These are phyloP conservation scores for Vanrija humicola DNA, from an alignment of 1,284 basidiomycete genomes.

Conservation along the genomic window DNA sequence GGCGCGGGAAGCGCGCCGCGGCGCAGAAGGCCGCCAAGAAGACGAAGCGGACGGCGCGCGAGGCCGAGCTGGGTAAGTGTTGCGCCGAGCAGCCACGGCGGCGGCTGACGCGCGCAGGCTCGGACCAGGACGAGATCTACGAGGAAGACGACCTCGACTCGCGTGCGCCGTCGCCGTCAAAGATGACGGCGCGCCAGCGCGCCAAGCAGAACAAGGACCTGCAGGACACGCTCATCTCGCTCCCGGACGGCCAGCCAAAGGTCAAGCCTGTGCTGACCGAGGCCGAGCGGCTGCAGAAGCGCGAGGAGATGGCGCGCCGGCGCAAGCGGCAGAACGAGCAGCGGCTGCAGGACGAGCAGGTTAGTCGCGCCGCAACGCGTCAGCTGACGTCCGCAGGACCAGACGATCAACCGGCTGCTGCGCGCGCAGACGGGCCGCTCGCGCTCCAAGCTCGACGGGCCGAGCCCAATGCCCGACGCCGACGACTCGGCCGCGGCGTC, in stretches of 20 bases:
- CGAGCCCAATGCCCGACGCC: constrained; percentile 40
- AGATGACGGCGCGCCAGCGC: constrained; percentile 37
- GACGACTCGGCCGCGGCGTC: not conserved
- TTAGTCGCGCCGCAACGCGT: no score
- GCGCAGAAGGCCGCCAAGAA: constrained; percentile 20
- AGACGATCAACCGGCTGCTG: constrained; percentile 84
- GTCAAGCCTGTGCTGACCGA: constrained; percentile 65
- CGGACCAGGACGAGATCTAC: constrained; percentile 2
- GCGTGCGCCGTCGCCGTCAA: constrained; percentile 20
- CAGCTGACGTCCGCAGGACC: no score
- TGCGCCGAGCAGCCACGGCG: no score
- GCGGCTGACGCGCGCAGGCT: not conserved
- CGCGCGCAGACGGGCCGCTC: constrained; percentile 73
- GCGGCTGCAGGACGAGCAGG: constrained; percentile 89
- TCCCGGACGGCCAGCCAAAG: constrained; percentile 58
- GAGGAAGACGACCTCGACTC: not conserved
- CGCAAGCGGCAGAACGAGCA: constrained; percentile 81
- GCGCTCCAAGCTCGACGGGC: constrained; percentile 59
- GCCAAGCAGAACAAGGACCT: constrained; percentile 27
- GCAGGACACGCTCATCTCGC: constrained; percentile 23
- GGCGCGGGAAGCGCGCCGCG: constrained; percentile 9
- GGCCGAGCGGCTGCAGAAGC: constrained; percentile 70
- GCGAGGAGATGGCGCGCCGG: constrained; percentile 81
- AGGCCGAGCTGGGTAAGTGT: constrained; percentile 11
- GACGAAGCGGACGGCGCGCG: constrained; percentile 14